Conservation (phyloP, 371 early-diverging fungal species). For the Apophysomyces sp. region DNA sequence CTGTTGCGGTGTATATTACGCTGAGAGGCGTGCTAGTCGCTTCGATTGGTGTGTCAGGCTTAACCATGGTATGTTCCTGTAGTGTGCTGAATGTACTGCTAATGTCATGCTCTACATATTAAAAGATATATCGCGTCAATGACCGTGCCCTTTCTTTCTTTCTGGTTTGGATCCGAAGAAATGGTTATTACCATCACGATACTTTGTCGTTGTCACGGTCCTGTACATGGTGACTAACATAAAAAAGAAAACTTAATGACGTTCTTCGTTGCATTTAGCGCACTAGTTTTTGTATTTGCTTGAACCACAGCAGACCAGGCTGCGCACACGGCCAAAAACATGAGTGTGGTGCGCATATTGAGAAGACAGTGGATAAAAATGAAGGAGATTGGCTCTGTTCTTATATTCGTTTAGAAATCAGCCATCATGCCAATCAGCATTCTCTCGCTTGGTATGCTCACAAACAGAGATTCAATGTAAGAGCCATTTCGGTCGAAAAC, state of each 20-base stretch:
- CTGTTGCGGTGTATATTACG: background rate
- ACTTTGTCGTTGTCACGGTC: slow-evolving; percentile 18
- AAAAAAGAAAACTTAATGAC: background rate
- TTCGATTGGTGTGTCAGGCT: background rate
- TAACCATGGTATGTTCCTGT: background rate
- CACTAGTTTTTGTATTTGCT: slow-evolving; percentile 16
- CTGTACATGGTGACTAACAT: slow-evolving; percentile 13
- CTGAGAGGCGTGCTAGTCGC: too few relatives aligned
- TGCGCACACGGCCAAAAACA: slow-evolving; percentile 11
- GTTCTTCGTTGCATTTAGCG: background rate
- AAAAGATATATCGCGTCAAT: background rate
- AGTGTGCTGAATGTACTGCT: background rate
- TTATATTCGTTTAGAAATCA: background rate
- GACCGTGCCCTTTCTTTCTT: background rate
- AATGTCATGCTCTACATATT: background rate
- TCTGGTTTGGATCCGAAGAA: background rate
- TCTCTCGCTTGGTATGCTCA: background rate
- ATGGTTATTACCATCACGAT: slow-evolving; percentile 3
- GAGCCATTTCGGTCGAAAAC: too few relatives aligned
- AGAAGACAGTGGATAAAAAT: background rate
- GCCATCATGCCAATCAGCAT: slow-evolving; percentile 1
- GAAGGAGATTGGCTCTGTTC: background rate
- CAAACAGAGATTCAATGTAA: background rate
- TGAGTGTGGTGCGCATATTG: slow-evolving; percentile 14
- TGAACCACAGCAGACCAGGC: slow-evolving; percentile 4